Base-by-base conservation (phyloP, 306 rosid species). In the Malus asiatica region DNA sequence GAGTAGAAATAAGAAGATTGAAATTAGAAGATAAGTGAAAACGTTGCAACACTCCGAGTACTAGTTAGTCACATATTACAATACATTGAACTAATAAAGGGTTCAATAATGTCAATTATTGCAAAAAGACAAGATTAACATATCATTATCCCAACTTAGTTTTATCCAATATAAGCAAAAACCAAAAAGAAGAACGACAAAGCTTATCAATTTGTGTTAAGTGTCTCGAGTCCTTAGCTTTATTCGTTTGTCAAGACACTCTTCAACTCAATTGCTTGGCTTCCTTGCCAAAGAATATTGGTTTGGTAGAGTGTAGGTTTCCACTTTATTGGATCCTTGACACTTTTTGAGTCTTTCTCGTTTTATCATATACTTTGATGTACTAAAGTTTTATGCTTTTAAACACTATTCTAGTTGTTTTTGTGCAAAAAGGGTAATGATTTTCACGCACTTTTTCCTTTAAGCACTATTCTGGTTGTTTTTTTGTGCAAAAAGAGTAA, bases 301-400 rank as follows among this genome's bases (percentile, higher is more conserved):
- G n/a, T 45, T 29, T 19, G 32, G 32, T 62, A 11, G 29, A 29
- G 46, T 7, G 77, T 59, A 14, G 15, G 69, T 11, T 61, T 61
- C 76, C 25, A 44, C 69, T n/a, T 60, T 40, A 42, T 73, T 73
- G 68, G 77, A 61, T 73, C 68, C 55, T 73, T 29, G 18, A 38
- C 45, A 30, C 53, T 59, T 59, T 58, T 3, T 7, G 23, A 12
- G 23, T 2, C 40, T 38, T 27, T 29, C 8, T 1, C 15, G 45
- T 40, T 40, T 48, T 48, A 6, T 48, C 30, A 40, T 70, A 27
- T 70, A 27, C 57, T 27, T 58, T 16, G 18, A 14, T n/a, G 11
- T 23, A 5, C 55, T 13, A 12, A 55, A 55, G 66, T 55, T 33
- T 13, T 38, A 35, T 35, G 35, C 33, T 48, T 48, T 48, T 48